A percentile compares a stretch with the other conserved stretches of the same genome.
Evolutionary conservation across 1,139 yeast genomes (phyloP).

Genomic region (Spathaspora jeffriesii): DNA sequence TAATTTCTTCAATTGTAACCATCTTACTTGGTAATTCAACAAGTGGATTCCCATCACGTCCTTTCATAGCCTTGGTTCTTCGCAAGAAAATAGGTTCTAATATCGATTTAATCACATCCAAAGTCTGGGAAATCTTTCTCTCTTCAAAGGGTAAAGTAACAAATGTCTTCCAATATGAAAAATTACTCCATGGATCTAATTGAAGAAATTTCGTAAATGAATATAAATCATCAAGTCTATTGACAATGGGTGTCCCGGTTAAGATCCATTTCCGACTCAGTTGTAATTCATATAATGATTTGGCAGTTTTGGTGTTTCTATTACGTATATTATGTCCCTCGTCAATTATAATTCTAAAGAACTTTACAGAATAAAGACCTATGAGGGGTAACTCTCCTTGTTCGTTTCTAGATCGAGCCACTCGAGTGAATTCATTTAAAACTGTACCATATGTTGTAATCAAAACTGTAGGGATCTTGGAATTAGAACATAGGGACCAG

Average conservation of each 20-base stretch:
- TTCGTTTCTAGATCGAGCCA: slow-evolving; percentile 29
- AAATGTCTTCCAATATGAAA: slow-evolving; percentile 77
- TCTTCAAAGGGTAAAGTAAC: slow-evolving; percentile 83
- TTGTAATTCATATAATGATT: slow-evolving; percentile 76
- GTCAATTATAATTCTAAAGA: slow-evolving; percentile 88
- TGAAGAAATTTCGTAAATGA: slow-evolving; percentile 75
- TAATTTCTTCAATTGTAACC: slow-evolving; percentile 83
- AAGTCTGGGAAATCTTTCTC: slow-evolving; percentile 67
- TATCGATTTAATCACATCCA: slow-evolving; percentile 82
- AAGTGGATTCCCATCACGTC: slow-evolving; percentile 88
- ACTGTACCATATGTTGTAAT: slow-evolving; percentile 90
- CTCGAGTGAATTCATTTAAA: slow-evolving; percentile 64
- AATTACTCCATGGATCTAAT: slow-evolving; percentile 97
- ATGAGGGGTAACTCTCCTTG: slow-evolving; percentile 32
- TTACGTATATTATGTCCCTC: slow-evolving; percentile 98
- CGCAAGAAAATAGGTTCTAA: slow-evolving; percentile 91
- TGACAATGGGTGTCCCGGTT: slow-evolving; percentile 95
- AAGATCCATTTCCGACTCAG: slow-evolving; percentile 86
- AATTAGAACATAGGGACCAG: slow-evolving; percentile 35
- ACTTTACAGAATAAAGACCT: slow-evolving; percentile 74
- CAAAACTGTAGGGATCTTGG: slow-evolving; percentile 66
- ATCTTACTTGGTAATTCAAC: slow-evolving; percentile 94
- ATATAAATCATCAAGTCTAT: slow-evolving; percentile 94
- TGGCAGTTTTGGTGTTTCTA: slow-evolving; percentile 88
- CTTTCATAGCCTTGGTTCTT: slow-evolving; percentile 92